These are phyloP conservation scores for Elaeis guineensis DNA, from an alignment of 176 grass and related monocot species.

Conservation along the genomic window DNA sequence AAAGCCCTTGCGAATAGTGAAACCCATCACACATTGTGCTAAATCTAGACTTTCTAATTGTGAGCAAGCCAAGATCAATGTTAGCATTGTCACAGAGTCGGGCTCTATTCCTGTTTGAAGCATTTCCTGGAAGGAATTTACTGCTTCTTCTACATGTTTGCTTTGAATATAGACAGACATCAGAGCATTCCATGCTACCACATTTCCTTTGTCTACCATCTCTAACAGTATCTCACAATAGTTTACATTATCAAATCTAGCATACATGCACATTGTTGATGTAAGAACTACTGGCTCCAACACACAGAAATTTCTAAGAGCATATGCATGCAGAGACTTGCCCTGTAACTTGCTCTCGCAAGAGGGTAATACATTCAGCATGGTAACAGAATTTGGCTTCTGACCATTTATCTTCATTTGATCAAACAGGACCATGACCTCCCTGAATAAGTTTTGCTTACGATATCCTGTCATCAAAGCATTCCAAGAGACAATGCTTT, in stretches of 20 bases:
- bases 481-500: conserved; percentile 43
- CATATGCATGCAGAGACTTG: conserved; percentile 46
- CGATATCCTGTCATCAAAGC: conserved; percentile 60
- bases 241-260: conserved; percentile 42
- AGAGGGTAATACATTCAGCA: conserved; percentile 47
- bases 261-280: conserved; percentile 56
- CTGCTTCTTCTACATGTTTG: conserved; percentile 32
- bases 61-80: conserved; percentile 45
- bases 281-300: conserved; percentile 36
- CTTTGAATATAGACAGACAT: conserved; percentile 50
- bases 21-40: conserved; percentile 31
- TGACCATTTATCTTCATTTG: conserved; percentile 37
- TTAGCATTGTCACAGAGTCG: conserved; percentile 48
- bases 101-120: conserved; percentile 22
- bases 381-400: conserved; percentile 39
- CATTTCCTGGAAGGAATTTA: conserved; percentile 45
- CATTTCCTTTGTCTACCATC: conserved; percentile 36
- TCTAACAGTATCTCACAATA: conserved; percentile 41
- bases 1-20: conserved; percentile 35
- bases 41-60: conserved; percentile 38
- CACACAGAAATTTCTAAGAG: conserved; percentile 38
- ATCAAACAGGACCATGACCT: conserved; percentile 38
- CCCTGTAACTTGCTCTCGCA: conserved; percentile 44
- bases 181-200: conserved; percentile 49
- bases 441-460: conserved; percentile 29